Conservation (phyloP, 164 flowering plant species). For the Annona squamosa region DNA sequence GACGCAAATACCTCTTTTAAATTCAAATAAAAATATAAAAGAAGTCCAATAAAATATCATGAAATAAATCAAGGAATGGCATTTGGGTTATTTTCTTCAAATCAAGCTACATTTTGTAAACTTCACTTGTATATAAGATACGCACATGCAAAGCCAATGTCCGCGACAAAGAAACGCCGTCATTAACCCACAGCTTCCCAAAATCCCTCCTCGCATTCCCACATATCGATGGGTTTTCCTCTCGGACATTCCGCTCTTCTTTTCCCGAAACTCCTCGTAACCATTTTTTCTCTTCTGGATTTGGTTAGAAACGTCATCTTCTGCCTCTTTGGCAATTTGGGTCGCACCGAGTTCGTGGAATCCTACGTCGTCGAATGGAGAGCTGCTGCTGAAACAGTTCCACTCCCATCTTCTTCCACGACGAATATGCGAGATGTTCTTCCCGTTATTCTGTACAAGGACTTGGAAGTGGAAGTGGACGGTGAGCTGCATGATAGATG, state of each 20-base stretch:
- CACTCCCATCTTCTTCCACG: slow-evolving; percentile 49
- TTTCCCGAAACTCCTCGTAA: slow-evolving; percentile 60
- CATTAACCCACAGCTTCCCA: no score
- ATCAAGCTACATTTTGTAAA: not conserved
- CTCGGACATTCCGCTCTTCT: slow-evolving; percentile 72
- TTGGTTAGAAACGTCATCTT: slow-evolving; percentile 38
- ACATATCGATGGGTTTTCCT: slow-evolving; percentile 68
- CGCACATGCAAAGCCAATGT: not conserved
- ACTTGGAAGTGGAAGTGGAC: slow-evolving; percentile 8
- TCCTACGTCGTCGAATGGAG: slow-evolving; percentile 27
- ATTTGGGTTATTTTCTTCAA: not conserved
- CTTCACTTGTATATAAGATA: not conserved
- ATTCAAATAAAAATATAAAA: no score
- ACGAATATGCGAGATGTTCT: slow-evolving; percentile 64
- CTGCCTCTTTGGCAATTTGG: slow-evolving; percentile 38
- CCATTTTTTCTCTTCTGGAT: slow-evolving; percentile 48
- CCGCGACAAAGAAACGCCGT: not conserved
- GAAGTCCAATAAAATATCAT: no score
- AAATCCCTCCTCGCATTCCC: not conserved
- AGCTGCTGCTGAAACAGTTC: slow-evolving; percentile 15
- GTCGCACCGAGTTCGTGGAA: slow-evolving; percentile 62
- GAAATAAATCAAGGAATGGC: not conserved
- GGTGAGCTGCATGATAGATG: slow-evolving; percentile 43
- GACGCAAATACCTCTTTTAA: no score
- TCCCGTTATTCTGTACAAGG: slow-evolving; percentile 55